phyloP scores from a whole-genome alignment of 352 stramenopile genomes.

The Phytophthora sojae region DNA sequence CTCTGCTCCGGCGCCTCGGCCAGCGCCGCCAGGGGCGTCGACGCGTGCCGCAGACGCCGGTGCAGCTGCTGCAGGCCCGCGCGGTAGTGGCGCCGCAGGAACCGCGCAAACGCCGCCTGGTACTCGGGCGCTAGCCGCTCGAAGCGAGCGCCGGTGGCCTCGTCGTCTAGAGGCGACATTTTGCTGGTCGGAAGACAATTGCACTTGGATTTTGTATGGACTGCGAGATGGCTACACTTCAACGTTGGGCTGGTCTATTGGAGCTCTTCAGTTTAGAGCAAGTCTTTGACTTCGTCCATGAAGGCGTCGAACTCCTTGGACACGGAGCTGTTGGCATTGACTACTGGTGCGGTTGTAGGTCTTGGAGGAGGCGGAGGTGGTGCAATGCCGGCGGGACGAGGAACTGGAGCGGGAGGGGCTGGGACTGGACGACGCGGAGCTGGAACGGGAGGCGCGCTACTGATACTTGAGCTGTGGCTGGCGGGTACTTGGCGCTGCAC shows the following conservation, averaged over 20 bases:
- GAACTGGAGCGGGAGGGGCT: slow-evolving; percentile 20
- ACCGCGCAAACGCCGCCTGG: slow-evolving; percentile 39
- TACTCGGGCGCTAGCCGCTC: slow-evolving; percentile 42
- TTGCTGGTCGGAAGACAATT: background rate
- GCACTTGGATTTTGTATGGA: slow-evolving; percentile 10
- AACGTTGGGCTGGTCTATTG: background rate
- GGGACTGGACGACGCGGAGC: slow-evolving; percentile 31
- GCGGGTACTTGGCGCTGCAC: slow-evolving; percentile 46
- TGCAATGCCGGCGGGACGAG: slow-evolving; percentile 5
- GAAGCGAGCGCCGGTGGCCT: slow-evolving; percentile 28
- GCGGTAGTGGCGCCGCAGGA: slow-evolving; percentile 40
- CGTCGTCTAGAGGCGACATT: background rate
- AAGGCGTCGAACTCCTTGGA: slow-evolving; percentile 75
- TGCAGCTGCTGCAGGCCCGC: slow-evolving; percentile 24
- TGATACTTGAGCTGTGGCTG: slow-evolving; percentile 3
- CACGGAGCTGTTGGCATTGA: slow-evolving; percentile 24
- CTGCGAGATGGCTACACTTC: slow-evolving; percentile 20
- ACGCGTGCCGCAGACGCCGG: slow-evolving; percentile 8
- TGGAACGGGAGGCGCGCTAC: slow-evolving; percentile 9
- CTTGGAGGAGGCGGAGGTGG: slow-evolving; percentile 6
- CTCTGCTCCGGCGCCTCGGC: slow-evolving; percentile 20
- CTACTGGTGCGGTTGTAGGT: background rate
- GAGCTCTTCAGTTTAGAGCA: slow-evolving; percentile 24
- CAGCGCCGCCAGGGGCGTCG: background rate
- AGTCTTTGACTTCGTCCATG: slow-evolving; percentile 73